Evolutionary conservation across 148 eudicot species (phyloP).

Genomic region (Suaeda aralocaspica): DNA sequence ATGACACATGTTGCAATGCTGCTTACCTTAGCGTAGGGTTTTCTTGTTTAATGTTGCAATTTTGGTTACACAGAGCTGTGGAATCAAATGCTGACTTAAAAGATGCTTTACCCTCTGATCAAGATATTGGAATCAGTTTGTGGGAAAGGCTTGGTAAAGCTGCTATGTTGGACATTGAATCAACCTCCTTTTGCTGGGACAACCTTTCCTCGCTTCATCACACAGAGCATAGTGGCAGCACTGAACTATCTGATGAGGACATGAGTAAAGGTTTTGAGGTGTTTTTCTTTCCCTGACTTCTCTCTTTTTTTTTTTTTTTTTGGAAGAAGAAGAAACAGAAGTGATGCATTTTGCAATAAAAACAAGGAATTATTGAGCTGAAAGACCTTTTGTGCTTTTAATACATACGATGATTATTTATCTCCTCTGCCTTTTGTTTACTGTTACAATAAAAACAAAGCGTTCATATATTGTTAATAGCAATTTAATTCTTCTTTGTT

Average conservation of each 20-base stretch:
- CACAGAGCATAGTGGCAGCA: conserved; percentile 76
- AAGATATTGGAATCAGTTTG: conserved; percentile 58
- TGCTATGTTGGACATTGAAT: conserved; percentile 77
- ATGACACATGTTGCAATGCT: no score
- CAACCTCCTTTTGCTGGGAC: conserved; percentile 86
- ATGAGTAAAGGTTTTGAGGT: conserved; percentile 87
- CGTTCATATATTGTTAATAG: no score
- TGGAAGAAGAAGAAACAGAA: neutral
- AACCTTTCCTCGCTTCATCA: conserved; percentile 94
- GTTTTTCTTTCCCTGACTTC: neutral
- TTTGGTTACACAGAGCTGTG: conserved; percentile 55
- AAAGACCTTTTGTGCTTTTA: neutral
- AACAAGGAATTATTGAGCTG: neutral
- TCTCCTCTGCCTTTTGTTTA: no score
- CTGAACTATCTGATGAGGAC: conserved; percentile 88
- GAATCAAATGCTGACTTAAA: conserved; percentile 39
- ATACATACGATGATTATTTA: no score
- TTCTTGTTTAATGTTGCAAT: conserved; percentile 2
- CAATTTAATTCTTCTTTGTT: no score
- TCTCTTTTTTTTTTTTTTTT: neutral
- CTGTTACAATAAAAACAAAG: no score
- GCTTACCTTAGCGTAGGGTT: neutral
- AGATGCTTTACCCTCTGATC: conserved; percentile 45
- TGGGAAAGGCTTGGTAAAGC: conserved; percentile 95
- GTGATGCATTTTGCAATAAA: neutral